Percentiles rank a stretch among this genome's conserved stretches.
These are phyloP conservation scores for Colletotrichum sp. DNA, from an alignment of 2,329 filamentous ascomycete genomes.

Conservation along the genomic window DNA sequence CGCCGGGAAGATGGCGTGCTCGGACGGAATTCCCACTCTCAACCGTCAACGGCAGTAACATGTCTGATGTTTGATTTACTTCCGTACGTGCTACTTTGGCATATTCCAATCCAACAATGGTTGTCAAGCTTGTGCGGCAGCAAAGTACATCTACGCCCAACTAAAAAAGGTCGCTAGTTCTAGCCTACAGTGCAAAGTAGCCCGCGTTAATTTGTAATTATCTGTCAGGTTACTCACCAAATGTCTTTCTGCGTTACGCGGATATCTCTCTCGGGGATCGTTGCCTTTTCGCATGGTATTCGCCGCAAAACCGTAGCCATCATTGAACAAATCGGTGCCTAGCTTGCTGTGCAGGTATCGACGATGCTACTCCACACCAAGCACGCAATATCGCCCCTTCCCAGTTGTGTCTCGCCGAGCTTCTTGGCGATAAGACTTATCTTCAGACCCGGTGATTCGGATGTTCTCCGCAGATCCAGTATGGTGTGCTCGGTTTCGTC, in stretches of 20 bases:
- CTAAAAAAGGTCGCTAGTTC: too few relatives aligned
- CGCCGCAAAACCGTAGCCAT: too few relatives aligned
- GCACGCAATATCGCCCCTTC: background rate
- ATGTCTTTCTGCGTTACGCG: background rate
- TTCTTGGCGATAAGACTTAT: background rate
- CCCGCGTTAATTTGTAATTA: background rate
- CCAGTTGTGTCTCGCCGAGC: background rate
- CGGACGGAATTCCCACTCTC: background rate
- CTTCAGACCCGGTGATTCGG: background rate
- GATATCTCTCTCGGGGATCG: background rate
- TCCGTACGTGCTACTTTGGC: fast-evolving
- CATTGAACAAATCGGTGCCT: background rate
- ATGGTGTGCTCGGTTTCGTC: background rate
- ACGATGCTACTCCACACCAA: background rate
- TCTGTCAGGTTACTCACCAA: background rate
- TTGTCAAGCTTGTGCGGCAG: background rate
- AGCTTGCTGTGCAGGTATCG: background rate
- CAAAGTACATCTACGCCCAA: background rate
- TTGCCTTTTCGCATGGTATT: background rate
- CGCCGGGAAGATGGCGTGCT: background rate
- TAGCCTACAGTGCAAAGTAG: background rate
- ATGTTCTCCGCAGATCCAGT: background rate
- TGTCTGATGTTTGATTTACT: background rate
- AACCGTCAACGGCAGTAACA: background rate
- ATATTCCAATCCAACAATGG: fast-evolving